These are phyloP conservation scores for Coccomyxa subellipsoidea DNA, from an alignment of 163 green algal genomes.

Conservation along the genomic window DNA sequence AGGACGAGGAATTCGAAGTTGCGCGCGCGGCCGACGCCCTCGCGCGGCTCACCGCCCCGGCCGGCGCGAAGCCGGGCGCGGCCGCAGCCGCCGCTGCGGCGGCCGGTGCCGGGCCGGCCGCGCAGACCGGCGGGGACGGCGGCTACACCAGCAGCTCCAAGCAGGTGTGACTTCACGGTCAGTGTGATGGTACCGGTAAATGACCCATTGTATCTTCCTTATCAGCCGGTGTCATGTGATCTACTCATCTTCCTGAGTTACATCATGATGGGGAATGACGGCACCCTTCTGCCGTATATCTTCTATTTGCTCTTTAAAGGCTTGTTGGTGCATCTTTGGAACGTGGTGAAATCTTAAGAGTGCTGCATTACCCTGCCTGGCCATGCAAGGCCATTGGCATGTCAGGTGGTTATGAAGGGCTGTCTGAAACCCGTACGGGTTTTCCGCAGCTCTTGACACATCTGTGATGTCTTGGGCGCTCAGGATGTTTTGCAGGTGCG, in stretches of 20 bases:
- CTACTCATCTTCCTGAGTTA: too few species aligned
- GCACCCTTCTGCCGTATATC: too few species aligned
- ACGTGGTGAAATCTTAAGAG: too few species aligned
- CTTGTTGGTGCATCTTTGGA: too few species aligned
- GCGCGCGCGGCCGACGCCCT: slow-evolving; percentile 35
- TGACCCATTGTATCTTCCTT: background rate
- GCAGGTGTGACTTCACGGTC: background rate
- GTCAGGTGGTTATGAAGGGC: too few species aligned
- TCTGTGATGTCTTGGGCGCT: too few species aligned
- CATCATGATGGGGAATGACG: too few species aligned
- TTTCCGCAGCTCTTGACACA: too few species aligned
- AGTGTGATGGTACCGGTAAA: background rate
- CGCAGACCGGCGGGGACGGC: background rate
- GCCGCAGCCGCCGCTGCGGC: background rate
- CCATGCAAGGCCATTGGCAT: too few species aligned
- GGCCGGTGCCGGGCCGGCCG: background rate
- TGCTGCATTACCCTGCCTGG: too few species aligned
- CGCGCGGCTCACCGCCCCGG: slow-evolving; percentile 21
- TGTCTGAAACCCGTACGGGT: too few species aligned
- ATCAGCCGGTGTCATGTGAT: background rate
- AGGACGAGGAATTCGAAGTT: slow-evolving; percentile 79
- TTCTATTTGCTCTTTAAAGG: too few species aligned
- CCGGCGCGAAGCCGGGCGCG: background rate
- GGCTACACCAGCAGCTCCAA: background rate
- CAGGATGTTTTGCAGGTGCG: background rate